These are phyloP conservation scores for Starmerella davenportii DNA, from an alignment of 805 yeast species.

Conservation along the genomic window DNA sequence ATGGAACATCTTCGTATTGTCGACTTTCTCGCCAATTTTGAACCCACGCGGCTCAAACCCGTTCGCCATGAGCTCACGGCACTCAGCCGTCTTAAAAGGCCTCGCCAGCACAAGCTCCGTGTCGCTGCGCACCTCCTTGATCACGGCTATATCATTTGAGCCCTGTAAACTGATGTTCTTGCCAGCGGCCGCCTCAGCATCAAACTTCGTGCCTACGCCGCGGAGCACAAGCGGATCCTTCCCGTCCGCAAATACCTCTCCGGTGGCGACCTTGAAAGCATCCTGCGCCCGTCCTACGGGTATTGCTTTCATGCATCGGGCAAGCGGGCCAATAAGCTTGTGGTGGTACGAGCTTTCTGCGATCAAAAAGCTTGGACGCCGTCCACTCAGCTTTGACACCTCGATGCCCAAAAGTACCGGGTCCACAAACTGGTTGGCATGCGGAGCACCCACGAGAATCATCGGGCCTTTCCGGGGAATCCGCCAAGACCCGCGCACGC, in stretches of 20 bases:
- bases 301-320: conserved; percentile 61
- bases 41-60: conserved; percentile 32
- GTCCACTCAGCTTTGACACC: conserved; percentile 44
- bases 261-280: conserved; percentile 46
- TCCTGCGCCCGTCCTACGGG: conserved; percentile 93
- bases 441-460: conserved; percentile 91
- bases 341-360: conserved; percentile 64
- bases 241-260: conserved; percentile 41
- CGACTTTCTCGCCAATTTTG: conserved; percentile 65
- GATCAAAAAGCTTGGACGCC: conserved; percentile 63
- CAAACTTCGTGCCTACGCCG: conserved; percentile 56
- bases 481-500: conserved; percentile 70
- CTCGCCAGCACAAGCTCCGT: conserved; percentile 49
- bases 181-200: conserved; percentile 32
- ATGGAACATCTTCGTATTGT: conserved; percentile 69
- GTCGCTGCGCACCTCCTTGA: conserved; percentile 51
- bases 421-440: conserved; percentile 85
- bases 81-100: conserved; percentile 36
- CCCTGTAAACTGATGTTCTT: conserved; percentile 36
- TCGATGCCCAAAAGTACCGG: conserved; percentile 72
- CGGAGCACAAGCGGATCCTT: conserved; percentile 36
- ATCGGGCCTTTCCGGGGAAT: conserved; percentile 62
- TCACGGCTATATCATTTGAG: conserved; percentile 57
- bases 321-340: conserved; percentile 52
- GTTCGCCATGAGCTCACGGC: conserved; percentile 5